phyloP scores from a whole-genome alignment of 1,139 yeast genomes.

The Candida sanyaensis region DNA sequence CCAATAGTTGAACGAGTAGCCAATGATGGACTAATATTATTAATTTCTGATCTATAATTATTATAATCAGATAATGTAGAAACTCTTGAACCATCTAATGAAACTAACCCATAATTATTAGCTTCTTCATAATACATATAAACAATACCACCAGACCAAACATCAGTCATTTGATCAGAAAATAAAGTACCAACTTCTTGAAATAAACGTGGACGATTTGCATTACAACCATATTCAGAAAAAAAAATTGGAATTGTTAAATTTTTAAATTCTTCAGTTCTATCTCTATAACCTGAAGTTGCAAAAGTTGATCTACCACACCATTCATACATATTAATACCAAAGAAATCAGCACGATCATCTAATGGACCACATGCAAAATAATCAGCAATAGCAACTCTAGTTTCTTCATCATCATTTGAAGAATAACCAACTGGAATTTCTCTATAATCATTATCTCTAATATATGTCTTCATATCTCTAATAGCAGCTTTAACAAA shows the following conservation, averaged over 20 bases:
- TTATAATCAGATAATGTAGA: slow-evolving; percentile 47
- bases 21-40: slow-evolving; percentile 38
- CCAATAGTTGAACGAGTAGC: slow-evolving; percentile 20
- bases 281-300: slow-evolving; percentile 67
- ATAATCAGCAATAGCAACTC: slow-evolving; percentile 79
- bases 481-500: slow-evolving; percentile 90
- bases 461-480: slow-evolving; percentile 83
- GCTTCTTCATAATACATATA: slow-evolving; percentile 87
- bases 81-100: slow-evolving; percentile 41
- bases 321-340: slow-evolving; percentile 92
- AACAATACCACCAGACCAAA: slow-evolving; percentile 91
- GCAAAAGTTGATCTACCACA: slow-evolving; percentile 73
- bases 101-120: slow-evolving; percentile 78
- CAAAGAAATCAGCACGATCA: slow-evolving; percentile 83
- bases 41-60: slow-evolving; percentile 58
- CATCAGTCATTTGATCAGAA: slow-evolving; percentile 48
- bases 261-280: slow-evolving; percentile 61
- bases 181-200: slow-evolving; percentile 62
- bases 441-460: slow-evolving; percentile 59
- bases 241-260: slow-evolving; percentile 79
- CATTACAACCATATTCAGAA: slow-evolving; percentile 83
- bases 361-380: slow-evolving; percentile 72
- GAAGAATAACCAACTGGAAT: slow-evolving; percentile 95
- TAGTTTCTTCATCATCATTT: slow-evolving; percentile 73
- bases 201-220: slow-evolving; percentile 61